Conservation (phyloP, 1,139 yeast genomes). For the Diutina rugosa region DNA sequence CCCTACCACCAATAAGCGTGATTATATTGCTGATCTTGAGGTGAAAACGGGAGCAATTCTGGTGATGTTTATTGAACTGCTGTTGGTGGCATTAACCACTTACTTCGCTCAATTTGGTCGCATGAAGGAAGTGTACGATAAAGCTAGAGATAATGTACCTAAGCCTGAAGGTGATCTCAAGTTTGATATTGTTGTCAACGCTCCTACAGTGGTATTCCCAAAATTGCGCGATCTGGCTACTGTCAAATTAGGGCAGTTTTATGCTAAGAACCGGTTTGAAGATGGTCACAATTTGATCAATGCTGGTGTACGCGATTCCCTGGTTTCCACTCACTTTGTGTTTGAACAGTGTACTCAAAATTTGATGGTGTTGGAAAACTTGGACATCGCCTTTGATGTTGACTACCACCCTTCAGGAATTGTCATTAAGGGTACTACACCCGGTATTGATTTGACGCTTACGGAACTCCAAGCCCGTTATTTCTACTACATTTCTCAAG, state of each 20-base stretch:
- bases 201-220: conserved; percentile 82
- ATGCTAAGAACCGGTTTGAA: conserved; percentile 48
- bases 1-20: conserved; percentile 29
- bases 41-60: conserved; percentile 67
- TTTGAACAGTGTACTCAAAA: conserved; percentile 41
- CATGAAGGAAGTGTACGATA: conserved; percentile 81
- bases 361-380: conserved; percentile 39
- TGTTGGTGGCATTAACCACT: conserved; percentile 53
- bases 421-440: conserved; percentile 44
- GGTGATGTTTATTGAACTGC: conserved; percentile 69
- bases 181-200: conserved; percentile 57
- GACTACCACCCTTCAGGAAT: conserved; percentile 47
- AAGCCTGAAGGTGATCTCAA: conserved; percentile 42
- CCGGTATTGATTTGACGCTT: conserved; percentile 52
- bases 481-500: conserved; percentile 24
- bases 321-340: conserved; percentile 19
- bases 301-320: conserved; percentile 52
- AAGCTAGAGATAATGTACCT: conserved; percentile 79
- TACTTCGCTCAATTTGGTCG: conserved; percentile 65
- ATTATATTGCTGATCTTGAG: conserved; percentile 47
- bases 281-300: conserved; percentile 35
- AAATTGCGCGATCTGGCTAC: conserved; percentile 50
- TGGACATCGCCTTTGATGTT: conserved; percentile 54
- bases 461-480: conserved; percentile 70
- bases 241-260: conserved; percentile 75